A percentile compares a stretch with the other conserved stretches of the same genome.
These are phyloP conservation scores for Pezicula radicicola DNA, from an alignment of 2,329 filamentous ascomycete species.

Conservation along the genomic window DNA sequence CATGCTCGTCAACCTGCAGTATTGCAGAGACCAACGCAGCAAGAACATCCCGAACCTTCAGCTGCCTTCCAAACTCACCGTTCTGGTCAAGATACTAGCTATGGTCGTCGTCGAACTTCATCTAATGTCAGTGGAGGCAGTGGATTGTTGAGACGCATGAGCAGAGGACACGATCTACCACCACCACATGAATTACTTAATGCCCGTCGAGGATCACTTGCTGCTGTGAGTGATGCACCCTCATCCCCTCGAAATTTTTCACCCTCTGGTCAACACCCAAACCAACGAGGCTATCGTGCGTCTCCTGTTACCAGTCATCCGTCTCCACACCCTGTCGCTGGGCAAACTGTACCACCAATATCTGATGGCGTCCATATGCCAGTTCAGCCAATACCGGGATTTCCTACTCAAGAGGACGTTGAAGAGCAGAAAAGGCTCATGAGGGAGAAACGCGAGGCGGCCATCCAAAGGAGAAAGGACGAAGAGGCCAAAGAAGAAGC, in stretches of 20 bases:
- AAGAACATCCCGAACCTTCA: slow-evolving; percentile 76
- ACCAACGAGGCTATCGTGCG: slow-evolving; percentile 25
- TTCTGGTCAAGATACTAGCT: slow-evolving; percentile 63
- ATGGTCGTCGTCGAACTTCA: slow-evolving; percentile 76
- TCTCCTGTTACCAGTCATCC: slow-evolving; percentile 30
- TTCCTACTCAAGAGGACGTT: not conserved
- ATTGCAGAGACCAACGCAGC: slow-evolving; percentile 67
- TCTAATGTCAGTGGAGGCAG: slow-evolving; percentile 91
- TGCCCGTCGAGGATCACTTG: slow-evolving; percentile 45
- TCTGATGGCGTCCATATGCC: slow-evolving; percentile 28
- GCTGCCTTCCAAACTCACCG: slow-evolving; percentile 81
- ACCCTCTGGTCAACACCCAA: slow-evolving; percentile 25
- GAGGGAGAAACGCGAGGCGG: slow-evolving; percentile 66
- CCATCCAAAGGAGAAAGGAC: slow-evolving; percentile 64
- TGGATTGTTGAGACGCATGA: slow-evolving; percentile 51
- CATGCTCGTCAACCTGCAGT: slow-evolving; percentile 71
- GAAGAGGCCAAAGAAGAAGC: slow-evolving; percentile 71
- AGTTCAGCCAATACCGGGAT: not conserved
- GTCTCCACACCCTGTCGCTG: slow-evolving; percentile 26
- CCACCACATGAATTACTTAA: slow-evolving; percentile 34
- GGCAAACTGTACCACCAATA: slow-evolving; percentile 26
- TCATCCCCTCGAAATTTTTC: slow-evolving; percentile 41
- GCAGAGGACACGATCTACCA: slow-evolving; percentile 28
- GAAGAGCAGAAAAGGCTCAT: slow-evolving; percentile 69
- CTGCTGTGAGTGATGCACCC: slow-evolving; percentile 48